Evolutionary conservation across 768 basidiomycete species (phyloP), one percentile per base, ranked within the genome.

Genomic region (Dictyophora rubrovolvata): DNA sequence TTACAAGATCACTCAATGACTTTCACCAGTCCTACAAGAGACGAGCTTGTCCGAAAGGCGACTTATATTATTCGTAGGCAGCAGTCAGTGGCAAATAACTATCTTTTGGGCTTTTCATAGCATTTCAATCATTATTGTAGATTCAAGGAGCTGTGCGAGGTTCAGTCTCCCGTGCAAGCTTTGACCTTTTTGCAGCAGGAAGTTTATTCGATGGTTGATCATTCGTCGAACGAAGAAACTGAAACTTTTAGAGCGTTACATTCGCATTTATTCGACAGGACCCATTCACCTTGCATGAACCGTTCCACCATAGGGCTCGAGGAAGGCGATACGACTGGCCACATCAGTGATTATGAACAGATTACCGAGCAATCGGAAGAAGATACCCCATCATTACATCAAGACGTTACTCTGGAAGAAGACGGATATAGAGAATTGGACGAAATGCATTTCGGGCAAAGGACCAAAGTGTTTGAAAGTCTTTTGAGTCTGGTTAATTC

Each of bases 81-180:
- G 66, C 84, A 85, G 89, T 88, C 64, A 56, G 83, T 74, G 16
- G n/a, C n/a, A n/a, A 35, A 55, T 12, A 9, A n/a, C 4, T 28
- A 1, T 46, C 10, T 21, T 42, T 5, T 48, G 16, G 18, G 59
- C 53, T 22, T 22, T 34, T 35, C 12, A 59, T 5, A 54, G 28
- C 10, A 54, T 5, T 28, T 61, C 35, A 36, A 33, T 36, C 17
- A 22, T 34, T 53, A 34, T 10, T 28, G 28, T 63, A 91, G 89
- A 64, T 91, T 90, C 72, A 81, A 84, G n/a, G 89, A 92, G 66
- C 83, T 89, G 78, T 87, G 87, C 65, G 81, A 83, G 68, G 80
- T 82, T 49, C 74, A 70, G 16, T 69, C 82, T 1, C 74, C 81
- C 0, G 76, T 86, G 21, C 79, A 83, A 65, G 86, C 89, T 0